These are phyloP conservation scores for Diophrys sp. DNA, from an alignment of 73 alveolate genomes.

Conservation along the genomic window DNA sequence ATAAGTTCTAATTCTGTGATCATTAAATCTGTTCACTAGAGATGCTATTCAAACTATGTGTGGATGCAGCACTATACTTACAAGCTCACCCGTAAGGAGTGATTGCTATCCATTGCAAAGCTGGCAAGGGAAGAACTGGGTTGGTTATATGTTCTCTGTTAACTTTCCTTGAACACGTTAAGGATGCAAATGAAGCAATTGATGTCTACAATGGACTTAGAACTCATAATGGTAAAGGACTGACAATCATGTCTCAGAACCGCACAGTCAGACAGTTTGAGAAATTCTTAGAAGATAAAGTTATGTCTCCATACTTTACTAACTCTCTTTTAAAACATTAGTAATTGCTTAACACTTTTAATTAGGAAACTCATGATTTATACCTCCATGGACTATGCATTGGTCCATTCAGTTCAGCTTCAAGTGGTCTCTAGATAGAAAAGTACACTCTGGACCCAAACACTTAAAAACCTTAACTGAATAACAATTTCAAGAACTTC, in stretches of 20 bases:
- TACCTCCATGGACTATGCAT: not conserved
- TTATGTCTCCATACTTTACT: not conserved
- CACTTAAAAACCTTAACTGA: not conserved
- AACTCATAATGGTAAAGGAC: not conserved
- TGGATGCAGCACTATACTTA: slow-evolving; percentile 16
- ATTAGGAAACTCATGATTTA: too few species aligned
- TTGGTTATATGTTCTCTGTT: slow-evolving; percentile 88
- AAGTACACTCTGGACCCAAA: not conserved
- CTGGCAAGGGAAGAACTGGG: slow-evolving; percentile 96
- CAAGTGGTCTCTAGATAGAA: not conserved
- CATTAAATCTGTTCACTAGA: not conserved
- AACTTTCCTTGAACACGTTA: slow-evolving; percentile 15
- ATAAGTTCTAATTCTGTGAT: too few species aligned
- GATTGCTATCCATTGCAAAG: slow-evolving; percentile 48
- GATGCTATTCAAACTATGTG: slow-evolving; percentile 12
- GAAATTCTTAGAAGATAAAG: not conserved
- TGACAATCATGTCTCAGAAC: not conserved
- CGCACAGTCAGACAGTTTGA: not conserved
- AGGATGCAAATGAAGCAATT: not conserved
- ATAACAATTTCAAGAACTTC: not conserved
- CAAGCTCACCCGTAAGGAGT: not conserved
- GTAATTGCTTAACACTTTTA: not conserved
- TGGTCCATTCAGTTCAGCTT: not conserved
- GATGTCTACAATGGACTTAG: not conserved
- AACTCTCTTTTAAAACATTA: too few species aligned